phyloP scores from a whole-genome alignment of 139 green algal species.

The Astrephomene gubernaculifera region DNA sequence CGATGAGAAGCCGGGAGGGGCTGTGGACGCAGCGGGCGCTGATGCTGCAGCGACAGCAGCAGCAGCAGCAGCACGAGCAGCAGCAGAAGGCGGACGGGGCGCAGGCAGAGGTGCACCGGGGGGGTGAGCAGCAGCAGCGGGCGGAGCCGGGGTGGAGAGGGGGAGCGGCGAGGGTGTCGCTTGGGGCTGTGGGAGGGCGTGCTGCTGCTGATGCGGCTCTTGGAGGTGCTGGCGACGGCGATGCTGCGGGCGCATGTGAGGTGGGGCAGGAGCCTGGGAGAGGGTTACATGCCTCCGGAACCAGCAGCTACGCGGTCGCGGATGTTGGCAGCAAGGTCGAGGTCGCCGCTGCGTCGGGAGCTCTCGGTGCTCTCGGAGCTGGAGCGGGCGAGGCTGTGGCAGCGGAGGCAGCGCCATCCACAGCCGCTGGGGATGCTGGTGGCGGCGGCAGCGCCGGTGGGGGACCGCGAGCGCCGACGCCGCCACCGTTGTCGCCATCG shows the following conservation, averaged over 20 bases:
- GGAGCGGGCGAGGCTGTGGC: background rate
- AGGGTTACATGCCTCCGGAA: too few species aligned
- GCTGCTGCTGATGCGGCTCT: too few species aligned
- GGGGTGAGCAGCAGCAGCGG: background rate
- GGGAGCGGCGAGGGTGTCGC: too few species aligned
- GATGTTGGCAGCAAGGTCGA: too few species aligned
- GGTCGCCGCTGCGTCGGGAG: too few species aligned
- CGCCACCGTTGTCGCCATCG: background rate
- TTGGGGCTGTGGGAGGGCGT: too few species aligned
- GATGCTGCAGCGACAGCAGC: background rate
- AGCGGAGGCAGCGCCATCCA: background rate
- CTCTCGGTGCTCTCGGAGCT: too few species aligned
- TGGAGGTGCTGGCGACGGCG: too few species aligned
- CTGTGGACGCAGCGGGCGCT: slow-evolving; percentile 25
- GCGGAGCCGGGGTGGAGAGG: too few species aligned
- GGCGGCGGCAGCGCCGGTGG: background rate
- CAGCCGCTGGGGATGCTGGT: background rate
- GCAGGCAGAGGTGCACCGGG: background rate
- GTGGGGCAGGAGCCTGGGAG: too few species aligned
- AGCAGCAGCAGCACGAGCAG: background rate
- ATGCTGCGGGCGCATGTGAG: too few species aligned
- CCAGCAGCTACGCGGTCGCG: too few species aligned
- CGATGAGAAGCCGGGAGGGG: background rate
- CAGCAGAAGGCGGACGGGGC: background rate
- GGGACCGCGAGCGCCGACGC: background rate